A percentile compares a stretch with the other conserved stretches of the same genome.
Conservation (phyloP, 345 rosid species). For the Melaleuca alternifolia region DNA sequence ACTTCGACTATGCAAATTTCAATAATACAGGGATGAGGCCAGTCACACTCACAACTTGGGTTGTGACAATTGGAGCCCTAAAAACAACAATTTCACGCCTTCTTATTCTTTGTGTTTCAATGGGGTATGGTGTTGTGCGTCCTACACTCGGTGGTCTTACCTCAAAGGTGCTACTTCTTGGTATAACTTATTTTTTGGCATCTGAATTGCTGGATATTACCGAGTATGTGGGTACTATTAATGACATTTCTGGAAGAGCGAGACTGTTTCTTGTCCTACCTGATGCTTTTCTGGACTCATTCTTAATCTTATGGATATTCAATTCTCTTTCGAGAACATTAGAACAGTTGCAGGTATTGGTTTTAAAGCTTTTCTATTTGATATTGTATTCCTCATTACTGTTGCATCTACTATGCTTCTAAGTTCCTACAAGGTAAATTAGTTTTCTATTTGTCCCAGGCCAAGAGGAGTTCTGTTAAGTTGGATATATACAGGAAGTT, state of each 20-base stretch:
- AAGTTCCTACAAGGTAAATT: not conserved
- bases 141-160: slow-evolving; percentile 98
- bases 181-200: slow-evolving; percentile 81
- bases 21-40: slow-evolving; percentile 75
- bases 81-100: slow-evolving; percentile 69
- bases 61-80: slow-evolving; percentile 82
- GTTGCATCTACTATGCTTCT: not conserved
- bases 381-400: not conserved
- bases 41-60: slow-evolving; percentile 70
- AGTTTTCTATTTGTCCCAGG: slow-evolving; percentile 25
- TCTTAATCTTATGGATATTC: slow-evolving; percentile 90
- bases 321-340: slow-evolving; percentile 78
- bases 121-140: slow-evolving; percentile 97
- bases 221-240: slow-evolving; percentile 82
- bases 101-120: slow-evolving; percentile 72
- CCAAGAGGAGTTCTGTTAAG: slow-evolving; percentile 74
- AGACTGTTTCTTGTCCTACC: slow-evolving; percentile 84
- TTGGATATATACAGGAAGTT: slow-evolving; percentile 91
- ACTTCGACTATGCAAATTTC: slow-evolving; percentile 70
- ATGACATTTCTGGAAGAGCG: slow-evolving; percentile 85
- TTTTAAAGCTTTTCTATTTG: not conserved
- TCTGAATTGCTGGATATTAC: slow-evolving; percentile 80
- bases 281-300: slow-evolving; percentile 90
- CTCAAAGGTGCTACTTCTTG: slow-evolving; percentile 84
- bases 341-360: slow-evolving; percentile 75